Conservation (phyloP, 2,329 filamentous ascomycete species). For the Metarhizium brunneum region DNA sequence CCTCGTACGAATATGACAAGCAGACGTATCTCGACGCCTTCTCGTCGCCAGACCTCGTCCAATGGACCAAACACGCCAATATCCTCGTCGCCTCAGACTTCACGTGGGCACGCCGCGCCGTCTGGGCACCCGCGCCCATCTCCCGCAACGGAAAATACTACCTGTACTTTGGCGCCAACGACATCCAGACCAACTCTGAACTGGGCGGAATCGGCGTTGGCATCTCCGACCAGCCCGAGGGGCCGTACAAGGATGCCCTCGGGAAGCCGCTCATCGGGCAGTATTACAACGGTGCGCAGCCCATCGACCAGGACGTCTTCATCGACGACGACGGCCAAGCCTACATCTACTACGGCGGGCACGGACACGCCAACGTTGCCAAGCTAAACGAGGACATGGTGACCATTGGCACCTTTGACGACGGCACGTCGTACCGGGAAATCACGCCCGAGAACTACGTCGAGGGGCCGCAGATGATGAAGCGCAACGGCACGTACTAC, state of each 20-base stretch:
- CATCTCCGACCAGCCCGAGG: conserved; percentile 22
- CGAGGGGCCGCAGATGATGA: conserved; percentile 32
- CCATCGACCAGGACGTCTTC: conserved; percentile 31
- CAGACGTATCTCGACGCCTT: conserved; percentile 43
- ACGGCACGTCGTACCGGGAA: conserved; percentile 29
- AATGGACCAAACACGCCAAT: conserved; percentile 37
- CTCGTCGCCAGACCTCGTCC: conserved; percentile 36
- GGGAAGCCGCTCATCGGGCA: conserved; percentile 23
- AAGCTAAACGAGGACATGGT: conserved; percentile 31
- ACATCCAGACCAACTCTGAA: conserved; percentile 27
- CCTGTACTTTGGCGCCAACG: conserved; percentile 41
- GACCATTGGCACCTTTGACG: conserved; percentile 30
- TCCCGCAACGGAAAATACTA: conserved; percentile 35
- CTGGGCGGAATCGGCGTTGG: conserved; percentile 30
- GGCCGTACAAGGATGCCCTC: conserved; percentile 25
- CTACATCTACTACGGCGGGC: conserved; percentile 32
- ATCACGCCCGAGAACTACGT: conserved; percentile 33
- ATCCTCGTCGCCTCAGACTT: conserved; percentile 25
- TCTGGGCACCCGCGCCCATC: conserved; percentile 39
- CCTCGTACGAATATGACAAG: conserved; percentile 31
- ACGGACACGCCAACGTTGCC: conserved; percentile 30
- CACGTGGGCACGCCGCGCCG: conserved; percentile 33
- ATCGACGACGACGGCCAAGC: conserved; percentile 33
- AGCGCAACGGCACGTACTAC: conserved; percentile 34
- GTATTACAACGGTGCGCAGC: conserved; percentile 36